Conservation (phyloP, 2,329 filamentous ascomycete genomes). For the Fusarium napiforme region DNA sequence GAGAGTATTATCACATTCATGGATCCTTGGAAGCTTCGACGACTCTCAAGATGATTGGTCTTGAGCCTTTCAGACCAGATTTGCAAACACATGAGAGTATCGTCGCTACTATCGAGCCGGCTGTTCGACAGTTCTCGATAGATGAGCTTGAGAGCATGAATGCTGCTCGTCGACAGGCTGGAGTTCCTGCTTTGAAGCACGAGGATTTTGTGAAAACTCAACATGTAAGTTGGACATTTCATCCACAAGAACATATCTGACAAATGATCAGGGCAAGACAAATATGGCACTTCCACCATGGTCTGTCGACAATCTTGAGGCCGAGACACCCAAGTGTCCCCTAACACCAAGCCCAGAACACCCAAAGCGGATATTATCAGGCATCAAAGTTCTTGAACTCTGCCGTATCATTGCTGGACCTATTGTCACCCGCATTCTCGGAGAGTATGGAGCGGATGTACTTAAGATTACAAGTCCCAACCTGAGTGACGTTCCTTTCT, state of each 20-base stretch:
- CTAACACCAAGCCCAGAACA: constrained; percentile 44
- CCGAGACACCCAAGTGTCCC: constrained; percentile 58
- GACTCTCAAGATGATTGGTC: constrained; percentile 75
- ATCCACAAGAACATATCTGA: background rate
- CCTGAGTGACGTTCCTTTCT: constrained; percentile 77
- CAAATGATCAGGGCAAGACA: constrained; percentile 55
- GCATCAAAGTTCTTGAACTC: constrained; percentile 78
- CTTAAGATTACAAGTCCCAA: constrained; percentile 76
- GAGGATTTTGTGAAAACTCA: constrained; percentile 68
- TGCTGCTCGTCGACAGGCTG: constrained; percentile 65
- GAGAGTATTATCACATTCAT: constrained; percentile 80
- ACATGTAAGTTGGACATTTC: constrained; percentile 44
- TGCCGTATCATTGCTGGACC: constrained; percentile 81
- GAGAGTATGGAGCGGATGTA: constrained; percentile 80
- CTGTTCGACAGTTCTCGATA: constrained; percentile 65
- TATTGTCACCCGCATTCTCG: constrained; percentile 75
- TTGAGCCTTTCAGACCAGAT: constrained; percentile 70
- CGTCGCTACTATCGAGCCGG: constrained; percentile 67
- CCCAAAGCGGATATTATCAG: constrained; percentile 56
- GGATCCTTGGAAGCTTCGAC: constrained; percentile 78
- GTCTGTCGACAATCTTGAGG: constrained; percentile 62
- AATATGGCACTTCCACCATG: constrained; percentile 57
- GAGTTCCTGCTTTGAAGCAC: constrained; percentile 68
- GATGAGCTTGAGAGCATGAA: constrained; percentile 70
- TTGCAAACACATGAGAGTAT: constrained; percentile 69